phyloP scores from a whole-genome alignment of 192 early-diverging fungal species.

The Entomortierella beljakovae region DNA sequence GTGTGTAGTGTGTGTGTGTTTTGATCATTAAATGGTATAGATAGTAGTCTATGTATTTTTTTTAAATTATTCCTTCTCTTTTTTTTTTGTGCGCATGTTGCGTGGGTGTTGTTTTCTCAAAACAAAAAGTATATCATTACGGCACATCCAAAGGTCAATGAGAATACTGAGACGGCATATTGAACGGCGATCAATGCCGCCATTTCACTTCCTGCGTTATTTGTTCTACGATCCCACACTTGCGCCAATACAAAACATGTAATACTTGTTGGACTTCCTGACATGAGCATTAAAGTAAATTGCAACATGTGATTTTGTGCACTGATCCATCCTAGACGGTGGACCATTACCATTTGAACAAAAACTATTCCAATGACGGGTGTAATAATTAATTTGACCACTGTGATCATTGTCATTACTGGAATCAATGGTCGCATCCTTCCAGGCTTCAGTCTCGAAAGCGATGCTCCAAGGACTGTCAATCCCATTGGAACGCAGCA shows the following conservation, averaged over 20 bases:
- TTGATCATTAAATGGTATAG: too few relatives aligned
- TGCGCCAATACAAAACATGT: constrained; percentile 45
- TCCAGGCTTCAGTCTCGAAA: constrained; percentile 43
- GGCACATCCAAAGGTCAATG: constrained; percentile 25
- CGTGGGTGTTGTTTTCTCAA: not conserved
- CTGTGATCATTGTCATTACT: constrained; percentile 29
- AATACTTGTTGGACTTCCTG: constrained; percentile 35
- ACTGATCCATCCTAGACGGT: constrained; percentile 21
- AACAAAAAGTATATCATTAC: constrained; percentile 53
- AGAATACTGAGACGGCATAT: constrained; percentile 16
- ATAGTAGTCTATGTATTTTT: not conserved
- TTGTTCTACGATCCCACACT: constrained; percentile 47
- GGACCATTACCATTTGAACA: constrained; percentile 27
- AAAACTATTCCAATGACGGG: constrained; percentile 19
- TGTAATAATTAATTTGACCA: constrained; percentile 30
- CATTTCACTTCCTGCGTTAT: constrained; percentile 42
- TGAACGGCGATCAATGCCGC: constrained; percentile 42
- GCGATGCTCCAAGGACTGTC: constrained; percentile 40
- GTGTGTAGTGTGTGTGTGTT: too few relatives aligned
- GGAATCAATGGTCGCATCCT: constrained; percentile 44
- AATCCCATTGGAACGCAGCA: constrained; percentile 42
- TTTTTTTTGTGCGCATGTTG: not conserved
- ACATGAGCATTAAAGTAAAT: constrained; percentile 43
- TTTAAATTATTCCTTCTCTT: not conserved
- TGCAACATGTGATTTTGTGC: constrained; percentile 38